Evolutionary conservation across 306 rosid genomes (phyloP).

Genomic region (Begonia peltatifolia): DNA sequence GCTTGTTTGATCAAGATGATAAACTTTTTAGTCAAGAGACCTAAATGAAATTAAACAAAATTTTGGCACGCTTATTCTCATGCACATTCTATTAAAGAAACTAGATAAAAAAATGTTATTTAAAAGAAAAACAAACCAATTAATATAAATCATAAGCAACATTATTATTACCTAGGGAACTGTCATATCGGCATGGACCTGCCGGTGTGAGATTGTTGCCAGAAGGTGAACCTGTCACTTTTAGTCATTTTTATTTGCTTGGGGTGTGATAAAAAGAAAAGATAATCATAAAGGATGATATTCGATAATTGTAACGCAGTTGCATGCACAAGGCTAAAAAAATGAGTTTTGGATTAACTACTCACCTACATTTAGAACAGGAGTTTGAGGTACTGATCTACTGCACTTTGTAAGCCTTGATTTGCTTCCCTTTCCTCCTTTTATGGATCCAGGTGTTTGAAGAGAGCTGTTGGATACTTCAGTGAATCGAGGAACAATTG

Average conservation of each 20-base stretch:
- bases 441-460: conserved; percentile 62
- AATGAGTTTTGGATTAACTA: conserved; percentile 6
- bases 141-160: conserved; percentile 5
- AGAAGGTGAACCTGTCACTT: conserved; percentile 79
- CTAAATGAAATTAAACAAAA: conserved; percentile 22
- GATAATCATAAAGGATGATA: neutral
- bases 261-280: neutral
- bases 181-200: conserved; percentile 97
- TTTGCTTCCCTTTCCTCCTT: conserved; percentile 56
- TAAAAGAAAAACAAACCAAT: neutral
- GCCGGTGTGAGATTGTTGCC: conserved; percentile 73
- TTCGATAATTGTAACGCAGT: too few relatives aligned
- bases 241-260: neutral
- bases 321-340: too few relatives aligned
- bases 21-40: conserved; percentile 87
- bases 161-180: conserved; percentile 64
- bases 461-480: conserved; percentile 36
- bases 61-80: conserved; percentile 10
- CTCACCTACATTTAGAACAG: conserved; percentile 60
- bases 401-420: conserved; percentile 58
- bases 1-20: conserved; percentile 89
- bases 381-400: conserved; percentile 66
- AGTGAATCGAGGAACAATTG: conserved; percentile 30
- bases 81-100: neutral
- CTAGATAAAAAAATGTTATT: neutral